Evolutionary conservation across 2,329 filamentous ascomycete species (phyloP).

Genomic region (Alternaria sp.): DNA sequence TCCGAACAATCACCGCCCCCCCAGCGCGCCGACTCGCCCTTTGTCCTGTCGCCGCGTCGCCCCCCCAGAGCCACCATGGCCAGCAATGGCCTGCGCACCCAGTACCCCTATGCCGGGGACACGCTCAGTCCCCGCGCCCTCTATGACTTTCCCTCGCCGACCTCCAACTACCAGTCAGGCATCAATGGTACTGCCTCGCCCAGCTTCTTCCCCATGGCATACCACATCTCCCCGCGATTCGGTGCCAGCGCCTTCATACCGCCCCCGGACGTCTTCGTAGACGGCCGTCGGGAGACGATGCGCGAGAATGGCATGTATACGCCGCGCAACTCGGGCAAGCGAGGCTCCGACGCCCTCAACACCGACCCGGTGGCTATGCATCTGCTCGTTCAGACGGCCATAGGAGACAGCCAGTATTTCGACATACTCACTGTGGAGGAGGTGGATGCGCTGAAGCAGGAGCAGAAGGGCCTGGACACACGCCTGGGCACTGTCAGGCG

Average conservation of each 20-base stretch:
- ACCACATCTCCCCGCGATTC: constrained; percentile 49
- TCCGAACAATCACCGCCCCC: constrained; percentile 35
- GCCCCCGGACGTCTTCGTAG: constrained; percentile 50
- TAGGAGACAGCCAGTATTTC: constrained; percentile 85
- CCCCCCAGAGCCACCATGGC: constrained; percentile 36
- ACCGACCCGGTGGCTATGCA: constrained; percentile 80
- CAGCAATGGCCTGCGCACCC: constrained; percentile 47
- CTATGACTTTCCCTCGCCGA: constrained; percentile 52
- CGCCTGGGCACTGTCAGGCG: constrained; percentile 83
- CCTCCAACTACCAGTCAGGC: constrained; percentile 50
- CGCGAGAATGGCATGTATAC: constrained; percentile 41
- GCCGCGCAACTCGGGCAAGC: constrained; percentile 41
- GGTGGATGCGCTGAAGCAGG: constrained; percentile 89
- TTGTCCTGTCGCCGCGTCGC: constrained; percentile 14
- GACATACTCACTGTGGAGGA: constrained; percentile 90
- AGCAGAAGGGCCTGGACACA: constrained; percentile 73
- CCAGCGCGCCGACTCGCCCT: constrained; percentile 27
- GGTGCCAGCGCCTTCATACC: constrained; percentile 50
- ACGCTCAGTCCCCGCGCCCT: constrained; percentile 44
- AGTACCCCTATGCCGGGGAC: constrained; percentile 46
- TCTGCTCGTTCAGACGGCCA: constrained; percentile 89
- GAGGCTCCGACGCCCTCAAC: constrained; percentile 44
- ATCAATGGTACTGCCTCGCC: constrained; percentile 42
- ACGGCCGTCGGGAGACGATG: constrained; percentile 40
- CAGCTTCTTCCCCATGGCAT: constrained; percentile 50